Evolutionary conservation across 805 yeast genomes (phyloP), one percentile per base, ranked within the genome.

Genomic region (Wickerhamiella qilinensis): DNA sequence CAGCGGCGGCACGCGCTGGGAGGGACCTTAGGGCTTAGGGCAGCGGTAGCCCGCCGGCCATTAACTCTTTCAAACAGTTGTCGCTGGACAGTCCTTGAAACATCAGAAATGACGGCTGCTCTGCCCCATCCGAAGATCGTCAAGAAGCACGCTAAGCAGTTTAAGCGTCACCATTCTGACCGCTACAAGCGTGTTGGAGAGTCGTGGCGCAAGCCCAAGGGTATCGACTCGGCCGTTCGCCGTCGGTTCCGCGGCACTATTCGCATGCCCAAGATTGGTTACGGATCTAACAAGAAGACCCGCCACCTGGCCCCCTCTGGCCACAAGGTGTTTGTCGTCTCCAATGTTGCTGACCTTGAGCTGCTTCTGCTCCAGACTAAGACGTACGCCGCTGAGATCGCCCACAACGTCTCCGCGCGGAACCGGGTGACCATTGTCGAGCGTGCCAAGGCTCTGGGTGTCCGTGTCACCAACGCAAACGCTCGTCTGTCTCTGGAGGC

Each of bases 181-280:
- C 84, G 95, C 73, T 88, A 85, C 73, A 78, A 77, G 77, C 86
- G 99, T 73, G 95, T 91, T 58, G 72, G 83, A 62, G 96, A 84
- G 73, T 79, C 77, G 78, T 93, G 98, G 98, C 91, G 99, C 84
- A 88, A 91, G 75, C 99, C 93, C 74, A 91, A 91, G 83, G 99
- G 99, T 91, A 91, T 91, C 67, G 99, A 91, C 77, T 86, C 97
- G 57, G 77, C 84, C 73, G 96, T 93, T 67, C 91, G 99, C 77
- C 88, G 98, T 77, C 61, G 67, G 49, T 91, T 91, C 94, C 84
- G 96, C 79, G 98, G 98, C 65, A 80, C 88, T 71, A 83, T 91
- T 65, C 75, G 86, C 60, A 93, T 88, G 77, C 99, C 99, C 76
- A 86, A 81, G 75, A 86, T 91, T 62, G 99, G 99, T 77, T 91